Base-by-base conservation (phyloP, 1,284 basidiomycete species). In the Ceratobasidium sp. region DNA sequence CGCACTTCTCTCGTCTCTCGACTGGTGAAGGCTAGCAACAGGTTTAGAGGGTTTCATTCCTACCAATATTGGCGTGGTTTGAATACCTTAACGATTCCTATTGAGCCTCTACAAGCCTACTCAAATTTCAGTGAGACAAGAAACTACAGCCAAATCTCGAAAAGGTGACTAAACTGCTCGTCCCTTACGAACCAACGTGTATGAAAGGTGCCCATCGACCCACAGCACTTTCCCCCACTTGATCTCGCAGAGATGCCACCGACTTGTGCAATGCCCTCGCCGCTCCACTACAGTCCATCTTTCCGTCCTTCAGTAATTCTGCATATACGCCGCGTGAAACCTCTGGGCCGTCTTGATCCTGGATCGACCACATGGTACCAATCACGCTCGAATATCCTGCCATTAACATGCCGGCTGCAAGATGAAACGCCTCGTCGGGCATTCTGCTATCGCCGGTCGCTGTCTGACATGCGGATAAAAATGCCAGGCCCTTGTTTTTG, bases 401-500 rank as follows among this genome's bases (percentile, higher is more conserved):
- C 38, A 70, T 70, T 10, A 71, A 42, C 69, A 71, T 62, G 1
- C 69, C 35, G 10, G 49, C 20, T 1, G 69, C 55, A 43, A 71
- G 47, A 40, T 71, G 55, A 22, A 71, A 55, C 7, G 50, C 45
- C 34, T 71, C 55, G 38, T 71, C 70, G 10, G 69, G 32, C n/a
- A 64, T 49, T n/a, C 52, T 47, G 34, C 35, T 17, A 29, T 71
- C 70, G n/a, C 69, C 58, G 10, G n/a, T 62, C 35, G 56, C 45
- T 7, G 45, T 47, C n/a, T 47, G 45, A 20, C 45, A 47, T 6
- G 45, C 45, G 7, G 45, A 47, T 20, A 47, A 22, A 20, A 47
- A 47, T 22, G 45, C 45, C 20, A 47, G 20, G 20, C 45, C 45
- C 22, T 47, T 47, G 20, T 47, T 47, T 20, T 47, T 47, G 20